phyloP scores from a whole-genome alignment of 768 basidiomycete species.

The Mycena venus region DNA sequence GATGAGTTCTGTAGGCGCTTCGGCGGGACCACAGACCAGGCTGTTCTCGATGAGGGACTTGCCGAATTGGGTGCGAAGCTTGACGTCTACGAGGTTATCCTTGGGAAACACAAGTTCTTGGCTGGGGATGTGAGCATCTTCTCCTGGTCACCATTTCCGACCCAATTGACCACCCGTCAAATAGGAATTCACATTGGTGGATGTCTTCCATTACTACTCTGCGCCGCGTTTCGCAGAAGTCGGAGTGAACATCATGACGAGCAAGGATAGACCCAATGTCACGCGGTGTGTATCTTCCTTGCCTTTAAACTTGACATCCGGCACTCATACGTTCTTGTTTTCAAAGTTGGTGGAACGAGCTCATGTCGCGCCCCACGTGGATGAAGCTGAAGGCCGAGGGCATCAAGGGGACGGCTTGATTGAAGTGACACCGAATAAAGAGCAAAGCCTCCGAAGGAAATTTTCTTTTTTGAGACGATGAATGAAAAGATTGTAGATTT shows the following conservation, averaged over 20 bases:
- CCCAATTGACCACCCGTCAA: too few species aligned
- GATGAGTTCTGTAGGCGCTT: neutral
- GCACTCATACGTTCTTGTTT: neutral
- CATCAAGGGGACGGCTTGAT: neutral
- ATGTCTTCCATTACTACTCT: neutral
- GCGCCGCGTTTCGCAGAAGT: neutral
- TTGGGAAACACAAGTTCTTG: conserved; percentile 65
- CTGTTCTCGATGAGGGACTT: conserved; percentile 41
- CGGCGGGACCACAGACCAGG: conserved; percentile 31
- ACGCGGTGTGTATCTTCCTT: neutral
- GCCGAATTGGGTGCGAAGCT: conserved; percentile 52
- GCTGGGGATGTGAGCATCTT: neutral
- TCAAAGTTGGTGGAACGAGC: conserved; percentile 12
- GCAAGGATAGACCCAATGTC: conserved; percentile 14
- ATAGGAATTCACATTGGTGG: neutral
- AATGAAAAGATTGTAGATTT: too few species aligned
- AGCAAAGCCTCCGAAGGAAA: too few species aligned
- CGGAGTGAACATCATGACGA: conserved; percentile 4
- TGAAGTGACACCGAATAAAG: too few species aligned
- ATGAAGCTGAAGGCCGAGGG: conserved; percentile 3
- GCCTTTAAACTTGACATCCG: too few species aligned
- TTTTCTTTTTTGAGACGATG: too few species aligned
- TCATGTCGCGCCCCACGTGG: conserved; percentile 10
- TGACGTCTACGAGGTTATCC: conserved; percentile 65
- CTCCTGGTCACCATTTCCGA: neutral